Evolutionary conservation across 225 moss, liverwort and hornwort species (phyloP), one percentile per base, ranked within the genome.

Genomic region (Takakia lepidozioides): DNA sequence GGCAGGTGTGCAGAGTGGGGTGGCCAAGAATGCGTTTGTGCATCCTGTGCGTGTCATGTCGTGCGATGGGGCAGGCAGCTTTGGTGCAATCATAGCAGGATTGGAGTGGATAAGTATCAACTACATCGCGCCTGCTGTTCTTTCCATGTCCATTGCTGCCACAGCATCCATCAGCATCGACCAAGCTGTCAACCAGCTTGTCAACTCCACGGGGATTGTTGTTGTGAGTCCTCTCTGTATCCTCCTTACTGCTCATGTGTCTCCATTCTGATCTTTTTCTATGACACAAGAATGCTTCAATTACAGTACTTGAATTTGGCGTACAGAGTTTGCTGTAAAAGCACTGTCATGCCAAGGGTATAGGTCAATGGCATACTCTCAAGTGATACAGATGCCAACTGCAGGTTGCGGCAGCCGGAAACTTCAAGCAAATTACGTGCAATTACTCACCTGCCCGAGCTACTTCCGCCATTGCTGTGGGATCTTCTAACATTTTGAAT

Each of bases 101-200:
- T 54, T 95, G 43, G 84, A 95, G 15, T 95, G 93, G 93, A 67
- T 95, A 47, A 69, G 66, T 16, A 48, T 25, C 13, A 80, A 89
- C 49, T 69, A 64, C 25, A 55, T 84, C 0, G 16, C 51, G 2
- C 93, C 93, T 3, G 84, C 89, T 11, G 61, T 95, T 1, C 10
- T 95, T 46, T 95, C 86, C 15, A 82, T 95, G 89, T 86, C 93
- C 2, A 70, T 95, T 36, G 79, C 89, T 20, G 65, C 93, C 27
- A 29, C 60, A 18, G 84, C 89, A 7, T 95, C 93, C 0, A 89
- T 89, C 45, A 95, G 89, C 57, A 72, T 95, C 43, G 93, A 95
- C 60, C 93, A 95, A 77, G 89, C 93, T 25, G 65, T 93, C 23
- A 46, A 14, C 8, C 82, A 82, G 29, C 67, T 86, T 4, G 72